Evolutionary conservation across 2,329 filamentous ascomycete species (phyloP).

Genomic region (Chrysosporium queenslandicum): DNA sequence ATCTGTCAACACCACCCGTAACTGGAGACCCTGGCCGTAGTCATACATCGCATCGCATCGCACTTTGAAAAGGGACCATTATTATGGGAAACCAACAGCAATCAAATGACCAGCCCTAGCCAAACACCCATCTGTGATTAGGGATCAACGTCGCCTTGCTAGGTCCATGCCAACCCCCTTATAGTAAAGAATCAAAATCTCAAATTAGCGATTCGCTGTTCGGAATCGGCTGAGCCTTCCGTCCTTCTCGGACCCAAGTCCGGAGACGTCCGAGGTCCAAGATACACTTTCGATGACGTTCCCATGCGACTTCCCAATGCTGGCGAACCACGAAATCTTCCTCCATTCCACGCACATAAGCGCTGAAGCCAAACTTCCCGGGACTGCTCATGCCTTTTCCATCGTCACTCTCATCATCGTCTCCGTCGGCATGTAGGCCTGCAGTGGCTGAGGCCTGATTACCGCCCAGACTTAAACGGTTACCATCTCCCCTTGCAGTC

Average conservation of each 20-base stretch:
- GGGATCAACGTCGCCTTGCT: no score
- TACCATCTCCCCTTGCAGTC: constrained; percentile 42
- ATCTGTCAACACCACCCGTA: no score
- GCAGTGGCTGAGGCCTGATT: background rate
- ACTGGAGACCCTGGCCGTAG: background rate
- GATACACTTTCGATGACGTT: constrained; percentile 37
- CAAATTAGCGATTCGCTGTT: constrained; percentile 3
- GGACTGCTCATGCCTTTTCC: constrained; percentile 25
- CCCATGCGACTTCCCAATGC: constrained; percentile 41
- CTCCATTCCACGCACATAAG: constrained; percentile 38
- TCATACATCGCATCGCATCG: background rate
- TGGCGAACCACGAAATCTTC: constrained; percentile 38
- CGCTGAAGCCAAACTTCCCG: constrained; percentile 34
- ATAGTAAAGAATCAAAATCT: background rate
- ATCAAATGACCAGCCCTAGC: background rate
- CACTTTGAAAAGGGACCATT: background rate
- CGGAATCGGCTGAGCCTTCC: background rate
- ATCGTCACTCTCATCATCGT: constrained; percentile 22
- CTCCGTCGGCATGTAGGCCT: constrained; percentile 13
- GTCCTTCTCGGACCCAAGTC: constrained; percentile 15
- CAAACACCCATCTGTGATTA: background rate
- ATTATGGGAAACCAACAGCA: no score
- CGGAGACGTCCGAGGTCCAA: constrained; percentile 24
- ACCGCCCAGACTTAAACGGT: constrained; percentile 23
- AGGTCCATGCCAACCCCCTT: no score